phyloP scores from a whole-genome alignment of 306 rosid species.

The Clitoria ternatea region DNA sequence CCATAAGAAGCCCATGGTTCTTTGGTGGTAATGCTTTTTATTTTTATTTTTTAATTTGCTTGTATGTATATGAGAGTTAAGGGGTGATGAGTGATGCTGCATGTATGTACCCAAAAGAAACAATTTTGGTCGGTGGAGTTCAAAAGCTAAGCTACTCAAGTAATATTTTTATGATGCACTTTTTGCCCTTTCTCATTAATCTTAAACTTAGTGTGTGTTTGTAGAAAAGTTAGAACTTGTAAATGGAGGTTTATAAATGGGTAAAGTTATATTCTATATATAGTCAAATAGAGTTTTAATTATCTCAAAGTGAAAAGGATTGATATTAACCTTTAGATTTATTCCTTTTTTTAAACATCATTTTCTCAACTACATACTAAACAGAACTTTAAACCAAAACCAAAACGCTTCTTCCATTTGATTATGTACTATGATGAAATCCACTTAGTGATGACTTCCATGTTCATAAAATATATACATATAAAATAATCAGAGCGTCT shows the following conservation, averaged over 20 bases:
- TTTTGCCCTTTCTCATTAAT: slow-evolving; percentile 34
- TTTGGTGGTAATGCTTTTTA: slow-evolving; percentile 27
- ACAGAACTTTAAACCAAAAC: slow-evolving; percentile 12
- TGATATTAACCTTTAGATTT: no score
- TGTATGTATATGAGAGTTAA: background rate
- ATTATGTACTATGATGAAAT: background rate
- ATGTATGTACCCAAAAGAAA: slow-evolving; percentile 22
- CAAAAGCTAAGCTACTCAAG: slow-evolving; percentile 35
- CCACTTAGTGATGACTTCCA: background rate
- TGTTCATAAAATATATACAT: background rate
- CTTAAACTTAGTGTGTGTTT: no score
- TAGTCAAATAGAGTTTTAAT: no score
- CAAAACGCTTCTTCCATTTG: slow-evolving; percentile 8
- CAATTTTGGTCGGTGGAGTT: slow-evolving; percentile 36
- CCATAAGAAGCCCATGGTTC: background rate
- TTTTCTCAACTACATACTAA: no score
- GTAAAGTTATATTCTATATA: no score
- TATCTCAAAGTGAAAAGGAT: no score
- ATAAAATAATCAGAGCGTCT: slow-evolving; percentile 9
- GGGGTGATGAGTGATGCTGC: slow-evolving; percentile 28
- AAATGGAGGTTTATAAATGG: no score
- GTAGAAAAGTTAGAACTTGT: no score
- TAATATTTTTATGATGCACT: slow-evolving; percentile 12
- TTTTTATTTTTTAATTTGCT: slow-evolving; percentile 20
- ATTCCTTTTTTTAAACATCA: no score